Evolutionary conservation across 179 eudicot species (phyloP).

Genomic region (Drosera spatulata): DNA sequence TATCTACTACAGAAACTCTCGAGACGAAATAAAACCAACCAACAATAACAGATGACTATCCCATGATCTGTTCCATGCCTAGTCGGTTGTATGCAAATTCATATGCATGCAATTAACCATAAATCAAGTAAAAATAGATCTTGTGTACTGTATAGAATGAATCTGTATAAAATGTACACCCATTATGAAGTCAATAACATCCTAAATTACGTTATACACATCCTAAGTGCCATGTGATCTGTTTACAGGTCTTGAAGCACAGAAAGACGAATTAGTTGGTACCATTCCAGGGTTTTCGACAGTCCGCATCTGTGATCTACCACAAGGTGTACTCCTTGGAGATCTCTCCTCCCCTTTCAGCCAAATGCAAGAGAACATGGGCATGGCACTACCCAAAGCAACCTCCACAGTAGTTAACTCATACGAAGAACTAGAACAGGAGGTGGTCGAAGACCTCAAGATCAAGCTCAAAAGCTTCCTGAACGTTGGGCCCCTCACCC

Average conservation of each 20-base stretch:
- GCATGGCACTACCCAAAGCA: conserved; percentile 14
- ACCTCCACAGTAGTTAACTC: conserved; percentile 27
- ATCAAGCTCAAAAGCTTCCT: conserved; percentile 18
- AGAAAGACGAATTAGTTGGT: conserved; percentile 12
- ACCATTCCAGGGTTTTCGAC: conserved; percentile 27
- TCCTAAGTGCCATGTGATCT: too few species aligned
- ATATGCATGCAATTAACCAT: too few species aligned
- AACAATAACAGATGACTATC: too few species aligned
- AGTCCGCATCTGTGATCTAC: conserved; percentile 13
- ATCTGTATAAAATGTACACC: too few species aligned
- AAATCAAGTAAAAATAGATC: too few species aligned
- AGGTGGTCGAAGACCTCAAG: conserved; percentile 16
- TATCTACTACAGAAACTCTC: too few species aligned
- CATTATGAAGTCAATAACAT: too few species aligned
- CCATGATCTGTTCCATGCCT: too few species aligned
- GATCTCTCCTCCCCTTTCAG: conserved; percentile 18
- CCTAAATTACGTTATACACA: too few species aligned
- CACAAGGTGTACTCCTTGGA: conserved; percentile 20
- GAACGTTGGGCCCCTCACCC: conserved; percentile 21
- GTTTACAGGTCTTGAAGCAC: conserved; percentile 7
- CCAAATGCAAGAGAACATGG: conserved; percentile 25
- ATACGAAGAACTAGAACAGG: conserved; percentile 32
- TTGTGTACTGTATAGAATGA: too few species aligned
- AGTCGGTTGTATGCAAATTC: too few species aligned
- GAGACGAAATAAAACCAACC: too few species aligned